These are phyloP conservation scores for Globisporangium alternatum DNA, from an alignment of 352 stramenopile species.

Conservation along the genomic window DNA sequence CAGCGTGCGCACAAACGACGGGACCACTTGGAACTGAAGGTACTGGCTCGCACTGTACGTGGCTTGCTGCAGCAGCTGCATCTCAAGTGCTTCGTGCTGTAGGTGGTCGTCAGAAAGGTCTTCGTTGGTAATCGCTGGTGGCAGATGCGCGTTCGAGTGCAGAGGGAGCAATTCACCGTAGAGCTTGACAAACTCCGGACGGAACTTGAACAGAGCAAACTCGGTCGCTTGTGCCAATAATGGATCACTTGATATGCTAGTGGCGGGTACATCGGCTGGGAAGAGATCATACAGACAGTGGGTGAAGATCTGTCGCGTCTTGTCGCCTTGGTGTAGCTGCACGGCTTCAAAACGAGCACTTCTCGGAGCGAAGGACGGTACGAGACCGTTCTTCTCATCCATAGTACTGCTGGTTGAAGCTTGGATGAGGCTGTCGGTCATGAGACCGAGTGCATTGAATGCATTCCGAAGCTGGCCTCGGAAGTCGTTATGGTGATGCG, in stretches of 20 bases:
- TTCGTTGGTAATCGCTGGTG: not conserved
- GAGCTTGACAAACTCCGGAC: slow-evolving; percentile 47
- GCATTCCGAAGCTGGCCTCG: slow-evolving; percentile 20
- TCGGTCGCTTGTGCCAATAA: slow-evolving; percentile 10
- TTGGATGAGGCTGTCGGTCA: slow-evolving; percentile 28
- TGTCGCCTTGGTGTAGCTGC: not conserved
- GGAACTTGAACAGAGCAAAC: slow-evolving; percentile 32
- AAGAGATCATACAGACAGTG: slow-evolving; percentile 37
- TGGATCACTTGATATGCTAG: slow-evolving; percentile 16
- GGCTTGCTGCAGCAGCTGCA: slow-evolving; percentile 34
- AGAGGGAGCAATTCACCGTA: slow-evolving; percentile 36
- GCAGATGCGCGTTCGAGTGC: slow-evolving; percentile 28
- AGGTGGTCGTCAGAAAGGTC: not conserved
- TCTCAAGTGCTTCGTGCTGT: slow-evolving; percentile 21
- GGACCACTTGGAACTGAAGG: slow-evolving; percentile 37
- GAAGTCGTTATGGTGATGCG: not conserved
- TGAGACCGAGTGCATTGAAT: slow-evolving; percentile 30
- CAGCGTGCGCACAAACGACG: slow-evolving; percentile 41
- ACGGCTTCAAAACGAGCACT: slow-evolving; percentile 10
- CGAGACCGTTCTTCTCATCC: not conserved
- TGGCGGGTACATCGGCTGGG: slow-evolving; percentile 22
- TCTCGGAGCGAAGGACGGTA: not conserved
- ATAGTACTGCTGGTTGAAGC: not conserved
- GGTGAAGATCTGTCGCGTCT: slow-evolving; percentile 13
- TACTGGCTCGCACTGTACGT: slow-evolving; percentile 34